Evolutionary conservation across 2,329 filamentous ascomycete genomes (phyloP).

Genomic region (Fusarium duplospermum): DNA sequence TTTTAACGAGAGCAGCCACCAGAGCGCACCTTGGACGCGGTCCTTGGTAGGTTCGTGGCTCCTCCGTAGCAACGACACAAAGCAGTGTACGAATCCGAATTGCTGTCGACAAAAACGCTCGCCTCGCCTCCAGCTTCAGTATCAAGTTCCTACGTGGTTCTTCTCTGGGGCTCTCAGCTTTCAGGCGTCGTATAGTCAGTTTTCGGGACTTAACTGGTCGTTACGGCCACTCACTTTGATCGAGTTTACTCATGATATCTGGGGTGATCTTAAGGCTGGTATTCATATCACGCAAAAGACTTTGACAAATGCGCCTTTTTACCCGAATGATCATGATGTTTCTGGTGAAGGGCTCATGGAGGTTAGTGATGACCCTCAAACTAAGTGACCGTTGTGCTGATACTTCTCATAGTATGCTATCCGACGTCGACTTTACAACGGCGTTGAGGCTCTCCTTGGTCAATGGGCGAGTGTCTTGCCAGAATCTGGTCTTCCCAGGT

Average conservation of each 20-base stretch:
- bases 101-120: background rate
- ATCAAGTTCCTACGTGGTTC: constrained; percentile 24
- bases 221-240: constrained; percentile 3
- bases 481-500: constrained; percentile 13
- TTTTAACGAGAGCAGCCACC: background rate
- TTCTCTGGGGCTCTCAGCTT: background rate
- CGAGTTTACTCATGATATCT: accelerated
- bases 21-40: constrained; percentile 4
- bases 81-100: background rate
- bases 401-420: background rate
- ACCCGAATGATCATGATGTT: background rate
- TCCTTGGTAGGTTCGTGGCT: constrained; percentile 24
- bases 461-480: constrained; percentile 3
- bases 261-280: accelerated
- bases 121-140: background rate
- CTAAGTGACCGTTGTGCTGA: accelerated
- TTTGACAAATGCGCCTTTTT: background rate
- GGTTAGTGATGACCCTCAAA: background rate
- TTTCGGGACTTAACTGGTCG: constrained; percentile 5
- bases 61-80: background rate
- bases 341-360: background rate
- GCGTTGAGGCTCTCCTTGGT: background rate
- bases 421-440: accelerated
- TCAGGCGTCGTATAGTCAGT: background rate
- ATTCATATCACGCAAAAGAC: background rate